Base-by-base conservation (phyloP, 305 asterid species). In the Solanum hybrid region DNA sequence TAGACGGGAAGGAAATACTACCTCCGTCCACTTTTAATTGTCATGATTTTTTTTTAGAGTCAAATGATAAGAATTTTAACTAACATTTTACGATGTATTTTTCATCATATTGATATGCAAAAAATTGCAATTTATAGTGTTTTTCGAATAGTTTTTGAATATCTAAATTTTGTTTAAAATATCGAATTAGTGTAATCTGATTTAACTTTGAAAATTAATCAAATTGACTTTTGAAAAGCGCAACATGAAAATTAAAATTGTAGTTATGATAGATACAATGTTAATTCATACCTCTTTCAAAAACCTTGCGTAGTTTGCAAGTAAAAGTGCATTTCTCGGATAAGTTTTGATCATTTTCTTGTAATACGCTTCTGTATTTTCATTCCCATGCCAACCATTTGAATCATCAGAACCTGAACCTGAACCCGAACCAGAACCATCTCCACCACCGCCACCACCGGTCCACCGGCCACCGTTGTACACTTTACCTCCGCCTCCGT, bases 251-350 rank as follows among this genome's bases (percentile, higher is more conserved):
- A 45, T 45, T 45, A 45, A 45, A 45, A 45, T 45, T 45, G 22
- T 71, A 26, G 15, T 69, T 10, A 10, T 10, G 76, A 69, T 1
- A 4, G 17, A n/a, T 12, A 26, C 2, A 64, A 19, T 64, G 34
- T 1, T 12, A 71, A 13, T 73, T 75, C 37, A 75, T 69, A 94
- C 99, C 95, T 96, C 98, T 91, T 95, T 97, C 91, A 95, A 90
- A 91, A 95, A 95, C 84, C 90, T 94, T 78, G 99, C 98, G 91
- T 96, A 96, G 92, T 96, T 95, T 10, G 94, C 93, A 0, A 96
- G 93, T 81, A 96, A 86, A 24, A 96, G 94, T 72, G 98, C 89
- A 90, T 96, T 95, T 24, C 92, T 92, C 0, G 98, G 98, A 88
- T 95, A 95, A 29, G 96, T 95, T 86, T 92, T 89, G 2, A 96